Evolutionary conservation across 129 eudicot species (phyloP).

Genomic region (Ambrosia artemisiifolia): DNA sequence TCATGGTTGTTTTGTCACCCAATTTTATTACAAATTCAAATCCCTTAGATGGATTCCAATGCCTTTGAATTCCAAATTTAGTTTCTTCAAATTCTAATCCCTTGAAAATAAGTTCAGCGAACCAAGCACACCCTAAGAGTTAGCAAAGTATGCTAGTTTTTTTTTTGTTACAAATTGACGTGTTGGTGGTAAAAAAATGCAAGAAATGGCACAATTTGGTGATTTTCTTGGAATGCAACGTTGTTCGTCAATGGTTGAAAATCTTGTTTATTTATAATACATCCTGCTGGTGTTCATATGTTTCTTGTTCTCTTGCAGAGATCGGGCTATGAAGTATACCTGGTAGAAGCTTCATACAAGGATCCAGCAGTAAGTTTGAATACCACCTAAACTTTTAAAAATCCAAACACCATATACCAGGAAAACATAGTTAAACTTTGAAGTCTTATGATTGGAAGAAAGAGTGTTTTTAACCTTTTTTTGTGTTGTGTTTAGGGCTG

Average conservation of each 20-base stretch:
- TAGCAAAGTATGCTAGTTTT: not conserved
- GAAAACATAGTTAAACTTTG: not conserved
- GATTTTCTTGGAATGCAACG: not conserved
- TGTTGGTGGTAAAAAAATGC: not conserved
- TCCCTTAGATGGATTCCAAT: no score
- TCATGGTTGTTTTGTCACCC: no score
- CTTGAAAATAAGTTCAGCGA: no score
- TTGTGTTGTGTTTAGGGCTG: conserved; percentile 62
- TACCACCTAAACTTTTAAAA: conserved; percentile 4
- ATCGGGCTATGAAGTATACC: conserved; percentile 90
- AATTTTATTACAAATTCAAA: no score
- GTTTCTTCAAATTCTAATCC: no score
- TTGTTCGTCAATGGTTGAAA: not conserved
- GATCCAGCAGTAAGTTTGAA: conserved; percentile 79
- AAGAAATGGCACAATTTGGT: not conserved
- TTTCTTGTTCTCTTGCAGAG: conserved; percentile 50
- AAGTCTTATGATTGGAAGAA: not conserved
- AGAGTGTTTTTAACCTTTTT: not conserved
- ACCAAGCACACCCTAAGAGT: no score
- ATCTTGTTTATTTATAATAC: not conserved
- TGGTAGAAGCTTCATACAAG: conserved; percentile 88
- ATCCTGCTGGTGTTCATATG: conserved; percentile 17
- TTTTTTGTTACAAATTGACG: conserved; percentile 6
- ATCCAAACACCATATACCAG: not conserved
- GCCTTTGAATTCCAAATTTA: no score